Conservation (phyloP, 2,329 filamentous ascomycete genomes). For the Aspergillus ochraceoroseus region DNA sequence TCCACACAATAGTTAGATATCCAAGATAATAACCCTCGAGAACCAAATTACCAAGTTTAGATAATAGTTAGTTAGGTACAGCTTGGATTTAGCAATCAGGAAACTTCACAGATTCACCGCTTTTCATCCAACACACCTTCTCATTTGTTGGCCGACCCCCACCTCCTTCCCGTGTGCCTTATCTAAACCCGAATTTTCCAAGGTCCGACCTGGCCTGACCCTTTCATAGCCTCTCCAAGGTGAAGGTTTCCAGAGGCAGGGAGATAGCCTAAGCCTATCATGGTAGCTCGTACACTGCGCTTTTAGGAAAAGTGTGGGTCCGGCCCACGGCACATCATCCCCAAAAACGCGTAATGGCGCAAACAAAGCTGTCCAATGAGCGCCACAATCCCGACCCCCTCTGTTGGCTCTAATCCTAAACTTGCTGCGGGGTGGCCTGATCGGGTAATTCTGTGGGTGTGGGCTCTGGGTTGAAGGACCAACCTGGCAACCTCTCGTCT, state of each 20-base stretch:
- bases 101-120: conserved; percentile 18
- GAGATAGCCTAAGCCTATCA: conserved; percentile 19
- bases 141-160: conserved; percentile 15
- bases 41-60: too few species aligned
- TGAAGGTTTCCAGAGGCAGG: too few species aligned
- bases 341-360: conserved; percentile 24
- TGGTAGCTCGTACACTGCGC: conserved; percentile 19
- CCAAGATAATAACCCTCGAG: too few species aligned
- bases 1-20: too few species aligned
- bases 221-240: too few species aligned
- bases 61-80: too few species aligned
- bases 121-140: conserved; percentile 11
- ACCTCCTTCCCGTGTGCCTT: conserved; percentile 9
- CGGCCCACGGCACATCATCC: conserved; percentile 24
- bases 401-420: conserved; percentile 17
- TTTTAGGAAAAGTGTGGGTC: conserved; percentile 14
- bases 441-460: conserved; percentile 18
- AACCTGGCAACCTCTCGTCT: conserved; percentile 2
- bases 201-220: too few species aligned
- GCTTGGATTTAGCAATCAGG: too few species aligned
- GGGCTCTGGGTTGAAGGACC: conserved; percentile 1
- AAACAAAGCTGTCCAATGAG: conserved; percentile 15
- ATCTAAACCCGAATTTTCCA: conserved; percentile 1
- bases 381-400: neutral
- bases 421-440: conserved; percentile 18